Evolutionary conservation across 75 land plant genomes (phyloP).

Genomic region (Sequoia sempervirens): DNA sequence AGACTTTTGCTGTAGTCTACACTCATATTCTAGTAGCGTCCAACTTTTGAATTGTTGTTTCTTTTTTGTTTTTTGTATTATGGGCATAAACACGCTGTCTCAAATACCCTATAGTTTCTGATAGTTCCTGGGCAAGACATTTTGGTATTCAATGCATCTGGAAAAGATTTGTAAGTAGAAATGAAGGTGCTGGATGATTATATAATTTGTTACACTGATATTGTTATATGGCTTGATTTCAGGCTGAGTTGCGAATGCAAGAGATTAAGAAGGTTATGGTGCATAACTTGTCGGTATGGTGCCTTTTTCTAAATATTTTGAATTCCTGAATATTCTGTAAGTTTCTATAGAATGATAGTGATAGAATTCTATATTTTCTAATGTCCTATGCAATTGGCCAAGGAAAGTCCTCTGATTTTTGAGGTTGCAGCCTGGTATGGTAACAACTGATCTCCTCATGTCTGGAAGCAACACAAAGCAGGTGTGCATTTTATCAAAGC

Average conservation of each 20-base stretch:
- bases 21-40: not conserved
- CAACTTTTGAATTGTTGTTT: not conserved
- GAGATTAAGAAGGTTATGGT: slow-evolving; percentile 81
- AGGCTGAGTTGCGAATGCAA: slow-evolving; percentile 95
- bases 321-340: too few relatives aligned
- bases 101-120: not conserved
- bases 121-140: not conserved
- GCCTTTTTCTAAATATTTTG: slow-evolving; percentile 1
- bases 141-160: not conserved
- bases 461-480: too few relatives aligned
- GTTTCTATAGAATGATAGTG: too few relatives aligned
- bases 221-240: slow-evolving; percentile 12
- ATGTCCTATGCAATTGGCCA: too few relatives aligned
- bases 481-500: too few relatives aligned
- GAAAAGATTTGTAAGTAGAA: not conserved
- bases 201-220: not conserved
- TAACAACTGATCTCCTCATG: too few relatives aligned
- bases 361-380: too few relatives aligned
- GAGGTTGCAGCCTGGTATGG: too few relatives aligned
- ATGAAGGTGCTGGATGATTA: not conserved
- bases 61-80: not conserved
- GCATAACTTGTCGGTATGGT: slow-evolving; percentile 85
- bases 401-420: too few relatives aligned
- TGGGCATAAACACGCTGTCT: not conserved
- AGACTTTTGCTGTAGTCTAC: not conserved